Evolutionary conservation across 75 land plant species (phyloP).

Genomic region (Chamaecyparis obtusa): DNA sequence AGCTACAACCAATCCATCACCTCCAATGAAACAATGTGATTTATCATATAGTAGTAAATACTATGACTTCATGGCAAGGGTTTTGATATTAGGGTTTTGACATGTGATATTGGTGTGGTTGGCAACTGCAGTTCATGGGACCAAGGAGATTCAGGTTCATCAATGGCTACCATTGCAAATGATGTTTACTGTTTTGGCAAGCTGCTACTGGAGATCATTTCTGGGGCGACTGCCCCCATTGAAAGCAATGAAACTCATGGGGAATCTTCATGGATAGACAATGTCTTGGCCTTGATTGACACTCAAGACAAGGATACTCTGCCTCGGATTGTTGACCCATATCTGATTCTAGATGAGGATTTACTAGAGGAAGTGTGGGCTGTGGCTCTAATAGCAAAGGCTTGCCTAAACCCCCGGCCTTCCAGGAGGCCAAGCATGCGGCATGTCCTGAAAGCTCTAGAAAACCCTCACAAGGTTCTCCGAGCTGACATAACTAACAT

Average conservation of each 20-base stretch:
- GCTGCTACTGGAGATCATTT: constrained; percentile 25
- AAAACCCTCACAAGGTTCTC: constrained; percentile 18
- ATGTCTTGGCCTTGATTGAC: constrained; percentile 22
- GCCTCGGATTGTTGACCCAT: constrained; percentile 22
- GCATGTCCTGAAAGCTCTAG: constrained; percentile 26
- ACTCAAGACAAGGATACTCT: constrained; percentile 21
- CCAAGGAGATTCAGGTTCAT: constrained; percentile 25
- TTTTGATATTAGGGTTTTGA: not conserved
- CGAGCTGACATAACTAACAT: not conserved
- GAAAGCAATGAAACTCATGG: constrained; percentile 5
- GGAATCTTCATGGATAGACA: constrained; percentile 21
- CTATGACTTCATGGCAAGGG: not conserved
- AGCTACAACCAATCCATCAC: not conserved
- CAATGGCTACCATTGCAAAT: constrained; percentile 13
- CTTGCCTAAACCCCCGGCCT: constrained; percentile 18
- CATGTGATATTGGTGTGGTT: not conserved
- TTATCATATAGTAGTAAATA: no score
- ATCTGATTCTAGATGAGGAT: constrained; percentile 34
- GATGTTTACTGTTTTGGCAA: constrained; percentile 33
- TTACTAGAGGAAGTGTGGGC: constrained; percentile 34
- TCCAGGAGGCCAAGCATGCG: constrained; percentile 27
- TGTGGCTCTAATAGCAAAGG: constrained; percentile 31
- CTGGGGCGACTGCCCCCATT: constrained; percentile 15
- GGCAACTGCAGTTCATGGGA: constrained; percentile 24
- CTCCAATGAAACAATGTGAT: not conserved